phyloP scores from a whole-genome alignment of 805 yeast genomes.

The Schwanniomyces sp. region DNA sequence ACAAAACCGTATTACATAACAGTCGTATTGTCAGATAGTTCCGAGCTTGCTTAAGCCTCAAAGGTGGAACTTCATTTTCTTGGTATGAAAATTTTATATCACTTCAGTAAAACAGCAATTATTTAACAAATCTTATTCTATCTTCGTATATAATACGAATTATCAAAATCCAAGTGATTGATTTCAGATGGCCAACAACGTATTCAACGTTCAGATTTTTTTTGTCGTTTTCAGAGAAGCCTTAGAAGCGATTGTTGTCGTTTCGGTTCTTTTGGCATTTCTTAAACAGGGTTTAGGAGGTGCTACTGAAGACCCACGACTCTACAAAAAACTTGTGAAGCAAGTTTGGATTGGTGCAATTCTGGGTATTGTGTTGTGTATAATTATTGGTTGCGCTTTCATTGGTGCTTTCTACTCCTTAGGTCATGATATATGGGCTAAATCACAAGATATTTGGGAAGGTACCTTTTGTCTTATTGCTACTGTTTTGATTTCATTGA shows the following conservation, averaged over 20 bases:
- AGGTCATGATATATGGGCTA: conserved; percentile 80
- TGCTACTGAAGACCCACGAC: conserved; percentile 42
- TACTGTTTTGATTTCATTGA: conserved; percentile 78
- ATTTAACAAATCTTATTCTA: too few relatives aligned
- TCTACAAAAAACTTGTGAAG: conserved; percentile 61
- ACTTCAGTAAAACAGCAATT: too few relatives aligned
- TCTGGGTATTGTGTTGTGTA: conserved; percentile 73
- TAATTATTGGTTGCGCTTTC: conserved; percentile 86
- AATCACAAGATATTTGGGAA: conserved; percentile 94
- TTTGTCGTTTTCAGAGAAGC: conserved; percentile 93
- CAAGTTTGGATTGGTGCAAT: conserved; percentile 89
- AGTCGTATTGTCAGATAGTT: too few relatives aligned
- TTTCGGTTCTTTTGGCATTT: conserved; percentile 89
- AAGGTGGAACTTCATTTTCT: too few relatives aligned
- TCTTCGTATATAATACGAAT: neutral
- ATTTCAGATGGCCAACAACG: conserved; percentile 33
- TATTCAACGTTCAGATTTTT: conserved; percentile 74
- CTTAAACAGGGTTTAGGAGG: conserved; percentile 83
- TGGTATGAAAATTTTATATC: too few relatives aligned
- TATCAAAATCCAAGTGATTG: too few relatives aligned
- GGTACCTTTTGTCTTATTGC: conserved; percentile 93
- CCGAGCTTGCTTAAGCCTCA: too few relatives aligned
- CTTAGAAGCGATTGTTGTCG: conserved; percentile 87
- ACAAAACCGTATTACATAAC: too few relatives aligned
- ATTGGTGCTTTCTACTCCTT: conserved; percentile 89